Base-by-base conservation (phyloP, 2,329 filamentous ascomycete species). In the Chalara sp. region DNA sequence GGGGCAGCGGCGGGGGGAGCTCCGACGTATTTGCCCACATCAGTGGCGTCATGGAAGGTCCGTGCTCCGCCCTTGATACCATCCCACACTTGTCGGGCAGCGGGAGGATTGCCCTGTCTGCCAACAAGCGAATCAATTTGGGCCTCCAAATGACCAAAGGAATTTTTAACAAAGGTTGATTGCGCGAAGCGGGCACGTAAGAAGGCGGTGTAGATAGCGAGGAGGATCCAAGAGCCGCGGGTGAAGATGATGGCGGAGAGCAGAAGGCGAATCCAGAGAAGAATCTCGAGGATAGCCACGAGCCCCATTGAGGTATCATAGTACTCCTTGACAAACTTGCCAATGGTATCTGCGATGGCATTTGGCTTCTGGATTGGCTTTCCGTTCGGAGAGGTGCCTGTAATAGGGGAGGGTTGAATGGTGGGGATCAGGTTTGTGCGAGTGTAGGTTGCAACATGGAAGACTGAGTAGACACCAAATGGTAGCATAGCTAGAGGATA, bases 361-460 rank as follows among this genome's bases (percentile, higher is more conserved):
- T 71, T 72, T 32, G 70, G 68, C 56, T 62, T 63, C 54, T 66
- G 68, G 55, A 78, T 78, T 33, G 75, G 73, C 72, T 81, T 86
- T 54, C 78, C 75, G 56, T 71, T 75, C 53, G 79, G 75, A 56
- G 73, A 76, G 48, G 78, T 72, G 47, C 76, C 74, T 41, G 79
- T 75, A 39, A 79, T 70, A 11, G 80, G 67, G 35, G 83, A 78
- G 12, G 90, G 88, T 64, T 86, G 78, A 63, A 99, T 67, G 57
- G 88, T 89, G 54, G 93, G 93, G 63, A 99, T 87, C 58, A 99
- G 73, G 75, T 95, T 95, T 68, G 87, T 87, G 69, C 93, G 90
- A 59, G 87, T 88, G 74, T 99, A 99, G 58, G 93, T 97, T 55
- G 91, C 89, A 61, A 97, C 90, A 74, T 99, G 93, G 84, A 99